Evolutionary conservation across 495 filamentous ascomycete genomes (phyloP), one percentile per base, ranked within the genome.

Genomic region (Penicillium herquei): DNA sequence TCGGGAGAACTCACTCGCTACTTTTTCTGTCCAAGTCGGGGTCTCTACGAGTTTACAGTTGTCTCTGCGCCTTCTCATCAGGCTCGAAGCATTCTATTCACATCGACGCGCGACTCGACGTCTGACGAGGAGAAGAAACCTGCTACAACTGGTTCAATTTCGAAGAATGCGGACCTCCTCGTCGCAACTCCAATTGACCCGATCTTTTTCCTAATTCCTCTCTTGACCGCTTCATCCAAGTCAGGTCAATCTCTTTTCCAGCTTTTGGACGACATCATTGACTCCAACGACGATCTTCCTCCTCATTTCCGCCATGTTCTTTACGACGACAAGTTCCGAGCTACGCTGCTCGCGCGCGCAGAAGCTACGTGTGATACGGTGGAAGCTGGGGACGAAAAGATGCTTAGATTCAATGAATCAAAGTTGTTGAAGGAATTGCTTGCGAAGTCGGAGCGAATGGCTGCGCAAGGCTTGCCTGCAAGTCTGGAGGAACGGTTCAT

Each of bases 401-500:
- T 94, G 84, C 93, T 90, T 68, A 84, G 89, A 26, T 78, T 94
- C 17, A 93, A 75, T 57, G 76, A 85, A 55, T 65, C 71, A 6
- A 93, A 90, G 67, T 78, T 96, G 11, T 52, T 90, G n/a, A 56
- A 64, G 31, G 81, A 88, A 56, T 62, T 98, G 16, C 51, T 89
- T 16, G 57, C 62, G 13, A 98, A 96, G 66, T 92, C 91, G 14
- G 75, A 80, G 50, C 78, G 74, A 0, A 90, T 96, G 81, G 78
- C 78, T 16, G 69, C 75, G 7, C 74, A 73, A 0, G 84, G 84
- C 0, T 69, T 97, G 32, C 92, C 94, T 9, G 70, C 72, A 39
- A 96, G 88, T 60, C 79, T 98, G 79, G 95, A 97, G 67, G 87
- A 96, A 39, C 85, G 83, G 30, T 94, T 96, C 62, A 81, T 99